Evolutionary conservation across 2,329 filamentous ascomycete species (phyloP), one percentile per base, ranked within the genome.

Genomic region (Talaromyces sp.): DNA sequence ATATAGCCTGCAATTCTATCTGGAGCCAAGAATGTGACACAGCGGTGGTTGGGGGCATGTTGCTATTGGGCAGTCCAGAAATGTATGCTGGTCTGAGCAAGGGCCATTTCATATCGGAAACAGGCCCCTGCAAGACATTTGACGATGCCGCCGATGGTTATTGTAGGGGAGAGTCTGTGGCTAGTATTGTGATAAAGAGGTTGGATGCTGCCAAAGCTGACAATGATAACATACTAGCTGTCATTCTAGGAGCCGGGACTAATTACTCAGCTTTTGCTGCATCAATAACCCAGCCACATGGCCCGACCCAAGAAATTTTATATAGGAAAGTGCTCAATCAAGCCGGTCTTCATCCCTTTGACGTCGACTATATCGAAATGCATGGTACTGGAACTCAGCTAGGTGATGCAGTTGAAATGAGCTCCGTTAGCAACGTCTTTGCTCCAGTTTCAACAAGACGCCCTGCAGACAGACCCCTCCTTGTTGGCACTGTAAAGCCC

Each of bases 331-430:
- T 95, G 31, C 82, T 95, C 1, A 85, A 89, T 54, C 85, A 90
- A 48, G 88, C 90, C 45, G 89, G 89, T 66, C 84, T 95, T 31
- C 88, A 93, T 71, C 89, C 92, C 2, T 84, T 87, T 60, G 90
- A 93, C 68, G 84, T 96, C 58, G 88, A 88, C 76, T 95, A 94
- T 72, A 88, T 96, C 8, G 92, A 96, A 77, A 93, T 95, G 88
- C 92, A 96, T 75, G 92, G 91, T 14, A 96, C 92, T 2, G 92
- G 92, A 35, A 96, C 92, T 0, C 91, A 95, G 75, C 91, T 90
- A 35, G 92, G 91, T 67, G 92, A 96, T 72, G 88, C 87, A 6
- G 90, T 87, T 4, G 93, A 97, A 75, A 93, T 94, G 88, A 82
- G 87, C 1, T 92, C 90, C 0, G 90, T 96, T 59, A 86, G 88